Percentiles rank a stretch among this genome's conserved stretches.
Evolutionary conservation across 164 flowering plant genomes (phyloP).

Genomic region (Cinnamomum micranthum): DNA sequence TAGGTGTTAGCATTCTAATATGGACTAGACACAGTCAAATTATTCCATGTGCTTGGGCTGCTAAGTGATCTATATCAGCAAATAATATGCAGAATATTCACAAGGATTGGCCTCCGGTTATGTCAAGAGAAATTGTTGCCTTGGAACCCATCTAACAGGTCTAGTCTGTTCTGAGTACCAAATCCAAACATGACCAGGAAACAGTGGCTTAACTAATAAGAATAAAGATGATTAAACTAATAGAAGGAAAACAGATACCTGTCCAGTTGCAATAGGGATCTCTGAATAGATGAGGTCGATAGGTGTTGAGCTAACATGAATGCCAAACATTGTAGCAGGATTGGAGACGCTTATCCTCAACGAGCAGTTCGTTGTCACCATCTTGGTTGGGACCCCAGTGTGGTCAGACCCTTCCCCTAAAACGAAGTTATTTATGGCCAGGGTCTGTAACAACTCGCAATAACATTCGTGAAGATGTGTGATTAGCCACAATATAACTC

Average conservation of each 20-base stretch:
- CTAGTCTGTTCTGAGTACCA: not conserved
- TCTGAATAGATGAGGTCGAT: slow-evolving; percentile 67
- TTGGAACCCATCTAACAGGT: not conserved
- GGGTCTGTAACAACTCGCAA: slow-evolving; percentile 51
- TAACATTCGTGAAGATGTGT: not conserved
- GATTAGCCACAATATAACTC: not conserved
- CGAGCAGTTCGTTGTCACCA: slow-evolving; percentile 71
- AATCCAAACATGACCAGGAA: not conserved
- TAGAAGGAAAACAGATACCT: slow-evolving; percentile 35
- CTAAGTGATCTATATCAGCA: not conserved
- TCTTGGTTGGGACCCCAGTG: slow-evolving; percentile 85
- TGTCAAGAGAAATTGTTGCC: not conserved
- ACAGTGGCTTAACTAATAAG: not conserved
- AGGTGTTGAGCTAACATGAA: slow-evolving; percentile 76
- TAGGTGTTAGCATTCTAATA: too few species aligned
- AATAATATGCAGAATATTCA: not conserved
- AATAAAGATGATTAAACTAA: too few species aligned
- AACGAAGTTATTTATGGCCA: slow-evolving; percentile 53
- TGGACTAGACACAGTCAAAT: not conserved
- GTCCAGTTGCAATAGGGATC: slow-evolving; percentile 75
- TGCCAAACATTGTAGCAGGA: slow-evolving; percentile 85
- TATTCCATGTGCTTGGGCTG: not conserved
- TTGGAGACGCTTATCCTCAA: slow-evolving; percentile 68
- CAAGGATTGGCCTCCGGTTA: not conserved
- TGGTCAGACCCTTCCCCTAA: slow-evolving; percentile 68